These are phyloP conservation scores for Candida corydali DNA, from an alignment of 805 yeast species.

Conservation along the genomic window DNA sequence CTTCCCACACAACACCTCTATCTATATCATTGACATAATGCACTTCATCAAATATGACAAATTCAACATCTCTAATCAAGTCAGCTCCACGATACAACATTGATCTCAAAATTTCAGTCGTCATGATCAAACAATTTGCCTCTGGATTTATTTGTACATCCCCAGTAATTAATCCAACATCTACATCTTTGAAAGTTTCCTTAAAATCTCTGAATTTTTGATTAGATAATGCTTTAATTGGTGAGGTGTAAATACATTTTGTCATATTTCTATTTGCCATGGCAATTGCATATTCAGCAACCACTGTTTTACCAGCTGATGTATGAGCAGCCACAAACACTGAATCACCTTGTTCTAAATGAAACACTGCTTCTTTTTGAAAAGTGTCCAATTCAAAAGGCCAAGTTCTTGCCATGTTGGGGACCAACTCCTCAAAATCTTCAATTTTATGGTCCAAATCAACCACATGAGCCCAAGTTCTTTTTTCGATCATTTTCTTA, in stretches of 20 bases:
- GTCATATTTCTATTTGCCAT: slow-evolving; percentile 96
- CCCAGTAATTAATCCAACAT: slow-evolving; percentile 93
- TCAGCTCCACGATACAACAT: slow-evolving; percentile 98
- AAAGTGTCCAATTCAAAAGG: slow-evolving; percentile 93
- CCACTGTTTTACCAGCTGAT: slow-evolving; percentile 97
- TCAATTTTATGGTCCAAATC: slow-evolving; percentile 79
- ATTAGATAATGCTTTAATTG: slow-evolving; percentile 85
- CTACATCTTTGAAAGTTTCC: slow-evolving; percentile 72
- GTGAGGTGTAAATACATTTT: slow-evolving; percentile 93
- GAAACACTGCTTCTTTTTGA: slow-evolving; percentile 96
- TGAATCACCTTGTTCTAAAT: slow-evolving; percentile 95
- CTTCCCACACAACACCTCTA: slow-evolving; percentile 99
- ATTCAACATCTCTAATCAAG: slow-evolving; percentile 92
- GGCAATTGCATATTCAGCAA: slow-evolving; percentile 97
- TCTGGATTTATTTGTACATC: slow-evolving; percentile 97
- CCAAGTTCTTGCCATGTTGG: slow-evolving; percentile 90
- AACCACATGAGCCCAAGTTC: slow-evolving; percentile 93
- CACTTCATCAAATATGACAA: slow-evolving; percentile 96
- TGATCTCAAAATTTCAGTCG: slow-evolving; percentile 91
- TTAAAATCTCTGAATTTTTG: slow-evolving; percentile 88
- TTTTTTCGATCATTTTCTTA: slow-evolving; percentile 31
- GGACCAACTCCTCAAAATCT: slow-evolving; percentile 83
- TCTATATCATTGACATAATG: slow-evolving; percentile 96
- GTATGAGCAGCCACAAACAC: slow-evolving; percentile 99
- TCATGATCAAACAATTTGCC: slow-evolving; percentile 94